Conservation (phyloP, 495 filamentous ascomycete genomes). For the Penicilliopsis zonata region DNA sequence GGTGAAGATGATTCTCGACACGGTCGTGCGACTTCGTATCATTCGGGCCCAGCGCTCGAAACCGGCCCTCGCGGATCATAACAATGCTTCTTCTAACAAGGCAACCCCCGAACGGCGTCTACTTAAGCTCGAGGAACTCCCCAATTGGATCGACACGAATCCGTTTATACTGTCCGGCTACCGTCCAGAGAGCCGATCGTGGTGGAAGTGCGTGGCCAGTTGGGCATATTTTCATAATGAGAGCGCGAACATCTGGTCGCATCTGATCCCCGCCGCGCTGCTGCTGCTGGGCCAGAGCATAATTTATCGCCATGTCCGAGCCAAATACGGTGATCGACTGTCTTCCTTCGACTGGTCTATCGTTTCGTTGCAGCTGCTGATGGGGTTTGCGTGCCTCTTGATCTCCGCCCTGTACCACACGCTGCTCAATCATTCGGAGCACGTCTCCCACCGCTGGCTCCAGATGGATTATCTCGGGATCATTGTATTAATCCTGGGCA, state of each 20-base stretch:
- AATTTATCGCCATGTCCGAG: conserved; percentile 2
- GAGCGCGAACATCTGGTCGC: conserved; percentile 22
- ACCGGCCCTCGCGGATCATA: neutral
- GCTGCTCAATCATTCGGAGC: conserved; percentile 7
- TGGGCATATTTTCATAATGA: conserved; percentile 22
- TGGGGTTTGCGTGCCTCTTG: conserved; percentile 5
- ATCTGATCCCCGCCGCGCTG: conserved; percentile 13
- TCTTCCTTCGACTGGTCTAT: conserved; percentile 4
- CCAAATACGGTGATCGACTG: conserved; percentile 1
- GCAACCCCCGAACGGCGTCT: conserved; percentile 1
- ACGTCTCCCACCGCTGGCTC: conserved; percentile 4
- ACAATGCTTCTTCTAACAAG: neutral
- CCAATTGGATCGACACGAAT: conserved; percentile 23
- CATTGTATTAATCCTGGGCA: conserved; percentile 9
- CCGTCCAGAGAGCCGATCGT: conserved; percentile 22
- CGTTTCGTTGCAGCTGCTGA: conserved; percentile 6
- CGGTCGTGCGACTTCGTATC: conserved; percentile 2
- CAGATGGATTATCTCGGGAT: conserved; percentile 12
- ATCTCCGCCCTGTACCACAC: conserved; percentile 13
- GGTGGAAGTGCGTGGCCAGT: conserved; percentile 15
- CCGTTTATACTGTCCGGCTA: conserved; percentile 22
- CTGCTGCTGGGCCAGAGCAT: conserved; percentile 9
- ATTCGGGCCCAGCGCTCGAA: conserved; percentile 1
- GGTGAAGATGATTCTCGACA: conserved; percentile 2
- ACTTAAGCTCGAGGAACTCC: conserved; percentile 4